phyloP scores from a whole-genome alignment of 257 asterid genomes.

The Scutellaria baicalensis region DNA sequence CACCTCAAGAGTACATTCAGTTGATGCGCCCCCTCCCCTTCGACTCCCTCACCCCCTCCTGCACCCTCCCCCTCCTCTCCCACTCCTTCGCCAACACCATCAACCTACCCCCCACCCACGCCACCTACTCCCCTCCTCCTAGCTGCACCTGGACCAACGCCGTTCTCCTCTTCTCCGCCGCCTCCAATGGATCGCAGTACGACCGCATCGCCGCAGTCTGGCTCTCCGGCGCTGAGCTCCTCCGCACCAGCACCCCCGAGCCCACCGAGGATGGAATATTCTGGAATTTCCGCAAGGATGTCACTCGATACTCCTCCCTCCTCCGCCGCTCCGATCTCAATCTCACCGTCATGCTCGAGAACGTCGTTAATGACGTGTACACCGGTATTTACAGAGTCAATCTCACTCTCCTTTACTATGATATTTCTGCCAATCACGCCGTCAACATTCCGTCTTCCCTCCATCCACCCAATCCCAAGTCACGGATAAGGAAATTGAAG shows the following conservation, averaged over 20 bases:
- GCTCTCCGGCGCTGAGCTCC: constrained; percentile 74
- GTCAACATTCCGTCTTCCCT: not conserved
- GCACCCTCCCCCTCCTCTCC: constrained; percentile 47
- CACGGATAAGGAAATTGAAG: constrained; percentile 16
- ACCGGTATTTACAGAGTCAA: constrained; percentile 56
- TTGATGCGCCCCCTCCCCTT: constrained; percentile 53
- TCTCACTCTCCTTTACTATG: constrained; percentile 52
- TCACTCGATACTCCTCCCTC: constrained; percentile 58
- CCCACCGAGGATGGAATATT: constrained; percentile 44
- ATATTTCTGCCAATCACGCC: not conserved
- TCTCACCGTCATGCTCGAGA: constrained; percentile 79
- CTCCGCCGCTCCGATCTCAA: constrained; percentile 40
- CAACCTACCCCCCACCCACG: constrained; percentile 47
- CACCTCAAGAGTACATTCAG: constrained; percentile 39
- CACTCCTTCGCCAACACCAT: constrained; percentile 63
- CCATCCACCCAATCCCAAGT: not conserved
- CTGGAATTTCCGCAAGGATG: constrained; percentile 74
- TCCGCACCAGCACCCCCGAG: constrained; percentile 91
- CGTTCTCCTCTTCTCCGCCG: constrained; percentile 44
- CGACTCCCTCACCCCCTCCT: constrained; percentile 40
- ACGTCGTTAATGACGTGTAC: constrained; percentile 51
- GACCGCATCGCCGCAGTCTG: constrained; percentile 85
- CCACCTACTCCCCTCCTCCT: constrained; percentile 47
- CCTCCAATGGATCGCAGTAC: constrained; percentile 64
- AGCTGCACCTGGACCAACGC: constrained; percentile 71